phyloP scores from a whole-genome alignment of 179 eudicot species.

The Vitellaria paradoxa region DNA sequence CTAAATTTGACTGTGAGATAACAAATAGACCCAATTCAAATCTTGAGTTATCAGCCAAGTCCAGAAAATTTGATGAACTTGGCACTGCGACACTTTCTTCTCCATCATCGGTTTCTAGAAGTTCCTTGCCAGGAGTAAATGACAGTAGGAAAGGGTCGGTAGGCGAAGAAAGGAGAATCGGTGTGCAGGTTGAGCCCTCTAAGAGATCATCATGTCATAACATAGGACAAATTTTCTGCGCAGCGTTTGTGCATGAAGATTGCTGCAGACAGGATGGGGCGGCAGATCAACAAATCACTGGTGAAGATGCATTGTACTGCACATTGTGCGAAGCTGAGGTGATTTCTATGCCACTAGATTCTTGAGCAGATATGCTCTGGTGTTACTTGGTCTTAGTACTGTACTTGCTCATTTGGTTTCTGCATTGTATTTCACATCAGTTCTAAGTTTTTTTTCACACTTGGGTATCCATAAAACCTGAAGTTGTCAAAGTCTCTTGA shows the following conservation, averaged over 20 bases:
- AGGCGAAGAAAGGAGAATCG: constrained; percentile 39
- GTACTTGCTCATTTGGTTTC: constrained; percentile 6
- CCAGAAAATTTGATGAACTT: constrained; percentile 45
- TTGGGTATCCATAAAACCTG: not conserved
- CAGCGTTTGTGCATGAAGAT: constrained; percentile 75
- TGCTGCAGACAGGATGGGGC: constrained; percentile 58
- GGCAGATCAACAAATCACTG: constrained; percentile 56
- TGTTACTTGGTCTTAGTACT: not conserved
- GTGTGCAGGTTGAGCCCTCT: constrained; percentile 29
- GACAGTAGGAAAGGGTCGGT: constrained; percentile 63
- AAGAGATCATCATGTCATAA: constrained; percentile 37
- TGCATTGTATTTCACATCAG: not conserved
- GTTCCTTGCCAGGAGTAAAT: constrained; percentile 63
- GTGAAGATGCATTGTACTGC: constrained; percentile 89
- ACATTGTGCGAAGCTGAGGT: constrained; percentile 96
- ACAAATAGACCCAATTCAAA: constrained; percentile 25
- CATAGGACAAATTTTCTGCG: constrained; percentile 64
- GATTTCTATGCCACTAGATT: not conserved
- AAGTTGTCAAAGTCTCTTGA: not conserved
- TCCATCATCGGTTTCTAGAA: constrained; percentile 64
- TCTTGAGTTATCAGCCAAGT: constrained; percentile 36
- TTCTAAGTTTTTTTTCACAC: not conserved
- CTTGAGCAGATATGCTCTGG: not conserved
- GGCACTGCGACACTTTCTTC: constrained; percentile 59
- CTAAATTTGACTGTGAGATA: constrained; percentile 45